Percentiles rank a stretch among this genome's conserved stretches.
Evolutionary conservation across 495 filamentous ascomycete species (phyloP).

Genomic region (Penicillium steckii): DNA sequence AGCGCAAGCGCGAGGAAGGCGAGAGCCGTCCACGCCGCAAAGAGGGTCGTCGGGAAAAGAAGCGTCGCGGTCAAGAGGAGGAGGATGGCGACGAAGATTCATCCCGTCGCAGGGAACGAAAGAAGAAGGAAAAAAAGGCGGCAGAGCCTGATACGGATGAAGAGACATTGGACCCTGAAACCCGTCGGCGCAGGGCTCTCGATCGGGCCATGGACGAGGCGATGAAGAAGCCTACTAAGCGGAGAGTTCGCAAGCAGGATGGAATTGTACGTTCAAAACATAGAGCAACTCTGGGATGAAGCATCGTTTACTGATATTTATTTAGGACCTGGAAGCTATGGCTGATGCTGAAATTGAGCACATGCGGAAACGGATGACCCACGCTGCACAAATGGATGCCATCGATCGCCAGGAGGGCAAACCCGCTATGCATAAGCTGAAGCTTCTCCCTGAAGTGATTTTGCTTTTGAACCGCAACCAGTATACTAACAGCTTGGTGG

Average conservation of each 20-base stretch:
- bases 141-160: constrained; percentile 57
- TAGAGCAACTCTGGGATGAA: not conserved
- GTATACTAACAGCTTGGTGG: constrained; percentile 78
- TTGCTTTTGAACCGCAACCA: constrained; percentile 80
- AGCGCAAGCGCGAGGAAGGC: constrained; percentile 73
- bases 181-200: constrained; percentile 68
- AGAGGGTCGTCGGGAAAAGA: constrained; percentile 75
- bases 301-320: not conserved
- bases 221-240: constrained; percentile 74
- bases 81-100: constrained; percentile 55
- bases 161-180: constrained; percentile 56
- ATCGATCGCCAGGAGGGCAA: constrained; percentile 70
- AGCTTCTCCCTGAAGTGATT: constrained; percentile 90
- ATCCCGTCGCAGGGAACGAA: constrained; percentile 52
- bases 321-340: constrained; percentile 83
- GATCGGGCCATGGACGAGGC: constrained; percentile 86
- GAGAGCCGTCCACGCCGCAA: constrained; percentile 63
- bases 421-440: constrained; percentile 88
- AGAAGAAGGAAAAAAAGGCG: constrained; percentile 42
- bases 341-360: constrained; percentile 86
- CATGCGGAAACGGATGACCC: constrained; percentile 87
- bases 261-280: constrained; percentile 66
- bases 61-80: constrained; percentile 57
- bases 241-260: constrained; percentile 75
- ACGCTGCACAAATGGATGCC: constrained; percentile 84